Percentiles rank a stretch among this genome's conserved stretches.
Conservation (phyloP, 306 rosid species). For the Cucumis hystrix region DNA sequence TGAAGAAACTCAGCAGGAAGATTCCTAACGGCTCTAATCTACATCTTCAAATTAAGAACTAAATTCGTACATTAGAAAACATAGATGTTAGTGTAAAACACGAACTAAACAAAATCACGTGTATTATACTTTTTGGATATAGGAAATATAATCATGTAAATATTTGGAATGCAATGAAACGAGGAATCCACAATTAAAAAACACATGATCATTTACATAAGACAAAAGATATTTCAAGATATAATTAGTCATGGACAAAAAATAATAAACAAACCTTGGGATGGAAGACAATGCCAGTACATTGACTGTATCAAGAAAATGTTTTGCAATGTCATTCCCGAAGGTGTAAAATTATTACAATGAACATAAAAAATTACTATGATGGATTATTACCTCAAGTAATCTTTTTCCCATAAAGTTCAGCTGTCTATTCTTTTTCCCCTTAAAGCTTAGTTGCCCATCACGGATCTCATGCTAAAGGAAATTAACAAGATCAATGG, state of each 20-base stretch:
- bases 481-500: constrained; percentile 78
- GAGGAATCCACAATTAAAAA: not conserved
- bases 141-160: not conserved
- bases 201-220: not conserved
- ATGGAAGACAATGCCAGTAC: not conserved
- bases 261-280: not conserved
- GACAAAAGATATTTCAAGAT: too few relatives aligned
- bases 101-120: constrained; percentile 4
- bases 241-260: not conserved
- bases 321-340: not conserved
- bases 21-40: constrained; percentile 59
- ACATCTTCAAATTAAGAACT: too few relatives aligned
- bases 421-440: too few relatives aligned
- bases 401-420: constrained; percentile 95
- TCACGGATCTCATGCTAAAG: constrained; percentile 93
- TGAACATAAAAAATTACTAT: not conserved
- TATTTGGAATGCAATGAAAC: not conserved
- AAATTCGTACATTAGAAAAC: too few relatives aligned
- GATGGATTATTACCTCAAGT: constrained; percentile 62
- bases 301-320: not conserved
- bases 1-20: constrained; percentile 43
- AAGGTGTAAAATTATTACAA: not conserved
- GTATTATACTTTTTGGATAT: not conserved
- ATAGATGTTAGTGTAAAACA: too few relatives aligned
- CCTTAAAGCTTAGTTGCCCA: constrained; percentile 84